Evolutionary conservation across 2,329 filamentous ascomycete genomes (phyloP).

Genomic region (Exserohilum rostratum): DNA sequence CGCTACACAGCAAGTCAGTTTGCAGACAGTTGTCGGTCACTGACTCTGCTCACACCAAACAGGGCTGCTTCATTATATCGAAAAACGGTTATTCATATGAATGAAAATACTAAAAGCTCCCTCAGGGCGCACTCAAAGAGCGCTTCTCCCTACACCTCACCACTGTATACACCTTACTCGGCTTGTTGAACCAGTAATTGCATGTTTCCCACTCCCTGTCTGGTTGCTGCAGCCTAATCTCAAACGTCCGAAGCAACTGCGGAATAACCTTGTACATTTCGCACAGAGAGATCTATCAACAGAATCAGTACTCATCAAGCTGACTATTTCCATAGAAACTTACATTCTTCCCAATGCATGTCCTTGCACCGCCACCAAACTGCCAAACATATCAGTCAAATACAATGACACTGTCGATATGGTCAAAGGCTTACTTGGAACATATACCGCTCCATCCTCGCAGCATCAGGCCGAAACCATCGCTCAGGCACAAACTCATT

Average conservation of each 20-base stretch:
- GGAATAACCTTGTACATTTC: slow-evolving; percentile 18
- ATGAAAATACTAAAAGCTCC: background rate
- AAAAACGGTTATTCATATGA: too few species aligned
- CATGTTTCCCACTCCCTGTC: slow-evolving; percentile 10
- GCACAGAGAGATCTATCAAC: slow-evolving; percentile 5
- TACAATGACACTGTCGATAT: background rate
- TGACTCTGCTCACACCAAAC: too few species aligned
- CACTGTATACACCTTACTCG: background rate
- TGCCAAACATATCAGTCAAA: background rate
- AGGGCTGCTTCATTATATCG: too few species aligned
- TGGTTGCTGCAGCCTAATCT: slow-evolving; percentile 8
- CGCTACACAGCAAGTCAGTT: too few species aligned
- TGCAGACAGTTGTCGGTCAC: too few species aligned
- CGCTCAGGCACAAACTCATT: slow-evolving; percentile 71
- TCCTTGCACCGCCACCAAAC: slow-evolving; percentile 4
- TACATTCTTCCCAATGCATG: slow-evolving; percentile 9
- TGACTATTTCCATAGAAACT: background rate
- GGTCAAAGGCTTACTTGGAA: background rate
- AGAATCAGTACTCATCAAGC: background rate
- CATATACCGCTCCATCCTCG: slow-evolving; percentile 64
- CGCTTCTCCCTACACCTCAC: background rate
- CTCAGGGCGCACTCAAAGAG: background rate
- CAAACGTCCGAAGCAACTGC: slow-evolving; percentile 5
- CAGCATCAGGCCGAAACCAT: slow-evolving; percentile 61
- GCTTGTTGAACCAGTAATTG: slow-evolving; percentile 20